Evolutionary conservation across 768 basidiomycete species (phyloP).

Genomic region (Nevesoporus exiguus): DNA sequence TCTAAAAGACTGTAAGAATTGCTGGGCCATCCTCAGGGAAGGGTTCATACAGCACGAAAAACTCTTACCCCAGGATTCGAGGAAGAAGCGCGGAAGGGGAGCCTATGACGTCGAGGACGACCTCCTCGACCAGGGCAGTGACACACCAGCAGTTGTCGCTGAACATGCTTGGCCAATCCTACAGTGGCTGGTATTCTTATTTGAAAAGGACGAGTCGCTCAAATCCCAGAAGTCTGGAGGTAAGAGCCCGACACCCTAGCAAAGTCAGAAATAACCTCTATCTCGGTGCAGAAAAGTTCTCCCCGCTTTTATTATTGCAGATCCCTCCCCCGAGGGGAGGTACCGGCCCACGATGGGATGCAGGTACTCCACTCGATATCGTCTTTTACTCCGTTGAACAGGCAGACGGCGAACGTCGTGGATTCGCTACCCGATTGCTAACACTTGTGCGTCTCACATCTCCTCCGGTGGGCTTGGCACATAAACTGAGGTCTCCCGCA

Average conservation of each 20-base stretch:
- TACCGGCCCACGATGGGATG: constrained; percentile 52
- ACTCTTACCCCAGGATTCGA: constrained; percentile 14
- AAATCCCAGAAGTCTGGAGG: constrained; percentile 32
- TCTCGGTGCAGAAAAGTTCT: constrained; percentile 37
- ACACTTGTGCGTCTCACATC: constrained; percentile 25
- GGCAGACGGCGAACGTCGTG: constrained; percentile 27
- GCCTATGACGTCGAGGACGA: constrained; percentile 26
- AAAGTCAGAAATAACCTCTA: constrained; percentile 7
- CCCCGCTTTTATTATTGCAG: constrained; percentile 54
- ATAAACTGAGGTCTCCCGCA: constrained; percentile 14
- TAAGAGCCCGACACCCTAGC: constrained; percentile 3
- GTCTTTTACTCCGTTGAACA: constrained; percentile 38
- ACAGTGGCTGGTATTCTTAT: constrained; percentile 64
- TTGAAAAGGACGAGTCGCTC: constrained; percentile 61
- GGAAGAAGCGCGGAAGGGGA: constrained; percentile 33
- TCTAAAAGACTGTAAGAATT: constrained; percentile 50
- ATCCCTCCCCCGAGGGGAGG: constrained; percentile 53
- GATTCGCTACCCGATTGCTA: constrained; percentile 35
- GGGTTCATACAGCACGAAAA: constrained; percentile 45
- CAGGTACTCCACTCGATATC: constrained; percentile 48
- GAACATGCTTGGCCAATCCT: constrained; percentile 68
- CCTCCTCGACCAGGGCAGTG: constrained; percentile 18
- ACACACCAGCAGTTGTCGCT: constrained; percentile 41
- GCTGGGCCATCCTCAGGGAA: constrained; percentile 60
- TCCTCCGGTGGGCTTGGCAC: background rate